Conservation (phyloP, 2,329 filamentous ascomycete species). For the Trichoderma gracile region DNA sequence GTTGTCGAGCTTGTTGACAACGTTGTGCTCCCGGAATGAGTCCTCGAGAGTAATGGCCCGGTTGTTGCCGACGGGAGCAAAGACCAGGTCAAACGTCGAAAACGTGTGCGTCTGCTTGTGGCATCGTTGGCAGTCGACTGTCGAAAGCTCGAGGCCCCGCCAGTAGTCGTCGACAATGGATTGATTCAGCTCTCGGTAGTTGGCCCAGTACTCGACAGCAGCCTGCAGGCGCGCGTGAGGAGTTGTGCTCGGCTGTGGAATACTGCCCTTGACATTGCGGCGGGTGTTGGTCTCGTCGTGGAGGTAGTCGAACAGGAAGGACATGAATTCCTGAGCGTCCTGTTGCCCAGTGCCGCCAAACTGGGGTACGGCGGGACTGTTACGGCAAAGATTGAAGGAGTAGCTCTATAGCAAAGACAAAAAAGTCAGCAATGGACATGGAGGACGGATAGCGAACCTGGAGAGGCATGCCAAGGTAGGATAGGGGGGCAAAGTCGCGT, state of each 20-base stretch:
- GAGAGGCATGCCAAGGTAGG: too few relatives aligned
- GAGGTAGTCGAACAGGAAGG: conserved; percentile 77
- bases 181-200: conserved; percentile 66
- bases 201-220: conserved; percentile 72
- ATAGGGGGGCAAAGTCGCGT: conserved; percentile 33
- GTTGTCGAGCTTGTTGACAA: conserved; percentile 65
- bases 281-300: conserved; percentile 79
- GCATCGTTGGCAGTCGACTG: conserved; percentile 65
- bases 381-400: conserved; percentile 42
- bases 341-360: conserved; percentile 80
- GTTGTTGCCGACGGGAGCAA: conserved; percentile 42
- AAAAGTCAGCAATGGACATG: neutral
- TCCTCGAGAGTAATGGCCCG: conserved; percentile 51
- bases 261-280: conserved; percentile 45
- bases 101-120: conserved; percentile 51
- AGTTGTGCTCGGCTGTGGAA: conserved; percentile 38
- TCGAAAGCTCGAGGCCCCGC: conserved; percentile 72
- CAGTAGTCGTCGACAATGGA: conserved; percentile 81
- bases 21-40: conserved; percentile 69
- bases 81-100: conserved; percentile 56
- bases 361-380: conserved; percentile 36
- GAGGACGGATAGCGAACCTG: neutral
- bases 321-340: conserved; percentile 87
- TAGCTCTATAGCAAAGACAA: conserved; percentile 51
- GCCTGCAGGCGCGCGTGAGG: conserved; percentile 49